Percentiles rank a stretch among this genome's conserved stretches.
Evolutionary conservation across 441 rosid genomes (phyloP).

Genomic region (Raphanus hybrid): DNA sequence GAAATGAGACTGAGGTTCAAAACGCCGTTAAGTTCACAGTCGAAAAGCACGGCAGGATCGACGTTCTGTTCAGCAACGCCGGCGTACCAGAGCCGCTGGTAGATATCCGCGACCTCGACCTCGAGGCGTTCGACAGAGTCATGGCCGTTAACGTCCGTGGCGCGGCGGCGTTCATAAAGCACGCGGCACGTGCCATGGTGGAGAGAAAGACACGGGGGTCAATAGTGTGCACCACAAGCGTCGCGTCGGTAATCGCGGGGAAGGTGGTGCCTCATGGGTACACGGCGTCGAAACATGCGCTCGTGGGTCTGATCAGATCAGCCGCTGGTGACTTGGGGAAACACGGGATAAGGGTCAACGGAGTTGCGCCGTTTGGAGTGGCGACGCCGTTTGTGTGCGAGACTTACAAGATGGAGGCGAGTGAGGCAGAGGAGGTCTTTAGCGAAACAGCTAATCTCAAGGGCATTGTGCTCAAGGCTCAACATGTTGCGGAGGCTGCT

Average conservation of each 20-base stretch:
- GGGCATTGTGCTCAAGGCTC: constrained; percentile 56
- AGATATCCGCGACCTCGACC: constrained; percentile 40
- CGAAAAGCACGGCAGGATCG: constrained; percentile 47
- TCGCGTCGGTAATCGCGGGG: constrained; percentile 33
- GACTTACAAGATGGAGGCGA: constrained; percentile 28
- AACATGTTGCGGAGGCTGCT: constrained; percentile 70
- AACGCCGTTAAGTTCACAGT: constrained; percentile 46
- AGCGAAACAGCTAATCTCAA: constrained; percentile 51
- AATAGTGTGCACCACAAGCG: constrained; percentile 52
- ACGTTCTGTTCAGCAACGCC: constrained; percentile 58
- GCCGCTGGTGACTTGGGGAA: constrained; percentile 48
- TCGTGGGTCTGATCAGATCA: constrained; percentile 49
- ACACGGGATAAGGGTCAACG: constrained; percentile 55
- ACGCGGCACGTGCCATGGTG: constrained; percentile 53
- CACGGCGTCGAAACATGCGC: constrained; percentile 49
- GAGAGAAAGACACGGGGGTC: constrained; percentile 41
- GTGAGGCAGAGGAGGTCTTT: constrained; percentile 51
- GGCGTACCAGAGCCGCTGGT: constrained; percentile 32
- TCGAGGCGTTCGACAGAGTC: constrained; percentile 44
- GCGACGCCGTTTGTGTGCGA: constrained; percentile 36
- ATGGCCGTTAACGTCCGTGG: constrained; percentile 49
- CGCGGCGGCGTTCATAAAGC: constrained; percentile 48
- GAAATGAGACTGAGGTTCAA: constrained; percentile 40
- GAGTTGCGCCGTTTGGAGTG: constrained; percentile 50
- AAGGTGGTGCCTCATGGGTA: constrained; percentile 45